phyloP scores from a whole-genome alignment of 371 early-diverging fungal species.

The Fennellomyces sp. region DNA sequence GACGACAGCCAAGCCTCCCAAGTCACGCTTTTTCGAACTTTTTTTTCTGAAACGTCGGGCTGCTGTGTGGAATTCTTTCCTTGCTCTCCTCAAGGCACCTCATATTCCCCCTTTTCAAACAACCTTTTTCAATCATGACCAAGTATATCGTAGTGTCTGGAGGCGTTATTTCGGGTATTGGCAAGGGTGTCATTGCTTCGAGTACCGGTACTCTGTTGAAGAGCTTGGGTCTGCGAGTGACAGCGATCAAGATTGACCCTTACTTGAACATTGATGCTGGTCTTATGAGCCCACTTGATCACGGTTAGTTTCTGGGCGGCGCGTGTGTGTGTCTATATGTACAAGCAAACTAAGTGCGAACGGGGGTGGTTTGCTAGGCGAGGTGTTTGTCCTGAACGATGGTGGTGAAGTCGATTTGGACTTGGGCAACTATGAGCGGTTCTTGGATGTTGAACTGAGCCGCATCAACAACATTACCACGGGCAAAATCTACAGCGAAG shows the following conservation, averaged over 20 bases:
- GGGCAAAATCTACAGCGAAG: conserved; percentile 96
- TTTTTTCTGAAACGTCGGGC: conserved; percentile 6
- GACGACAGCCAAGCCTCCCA: background rate
- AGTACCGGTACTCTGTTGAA: conserved; percentile 97
- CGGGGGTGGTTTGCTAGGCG: conserved; percentile 60
- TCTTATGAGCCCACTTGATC: conserved; percentile 96
- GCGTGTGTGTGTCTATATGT: background rate
- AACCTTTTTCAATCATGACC: conserved; percentile 39
- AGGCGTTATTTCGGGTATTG: conserved; percentile 99
- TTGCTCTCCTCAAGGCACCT: conserved; percentile 10
- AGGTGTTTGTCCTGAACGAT: conserved; percentile 99
- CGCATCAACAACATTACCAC: conserved; percentile 98
- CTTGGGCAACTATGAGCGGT: conserved; percentile 99
- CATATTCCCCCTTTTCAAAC: conserved; percentile 8
- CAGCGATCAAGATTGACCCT: conserved; percentile 99
- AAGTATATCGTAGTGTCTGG: conserved; percentile 99
- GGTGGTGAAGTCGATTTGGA: conserved; percentile 99
- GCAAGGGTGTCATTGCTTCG: conserved; percentile 99
- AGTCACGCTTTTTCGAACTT: conserved; percentile 2
- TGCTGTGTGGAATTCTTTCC: conserved; percentile 4
- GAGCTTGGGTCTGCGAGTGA: conserved; percentile 93
- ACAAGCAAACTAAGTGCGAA: background rate
- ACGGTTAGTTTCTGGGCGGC: conserved; percentile 65
- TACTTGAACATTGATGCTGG: conserved; percentile 99
- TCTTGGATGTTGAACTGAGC: conserved; percentile 92